Percentiles rank a stretch among this genome's conserved stretches.
phyloP scores from a whole-genome alignment of 257 asterid species.

The Solanum ahanhuiri region DNA sequence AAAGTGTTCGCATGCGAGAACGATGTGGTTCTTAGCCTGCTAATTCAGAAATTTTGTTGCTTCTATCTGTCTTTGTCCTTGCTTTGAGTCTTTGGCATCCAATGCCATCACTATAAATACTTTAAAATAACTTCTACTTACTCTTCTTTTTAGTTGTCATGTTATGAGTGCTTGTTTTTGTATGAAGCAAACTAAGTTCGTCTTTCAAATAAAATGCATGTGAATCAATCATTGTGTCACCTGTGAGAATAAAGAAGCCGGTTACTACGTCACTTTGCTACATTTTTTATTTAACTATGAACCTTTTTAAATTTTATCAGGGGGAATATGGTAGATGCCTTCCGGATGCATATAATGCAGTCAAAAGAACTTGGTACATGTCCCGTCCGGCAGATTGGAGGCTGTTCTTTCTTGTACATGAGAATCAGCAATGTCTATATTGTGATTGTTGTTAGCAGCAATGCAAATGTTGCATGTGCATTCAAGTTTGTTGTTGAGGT shows the following conservation, averaged over 20 bases:
- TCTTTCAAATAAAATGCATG: neutral
- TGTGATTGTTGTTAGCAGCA: conserved; percentile 98
- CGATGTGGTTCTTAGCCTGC: neutral
- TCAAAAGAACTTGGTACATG: conserved; percentile 99
- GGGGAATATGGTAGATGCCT: conserved; percentile 99
- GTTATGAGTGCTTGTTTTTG: neutral
- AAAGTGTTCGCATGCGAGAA: neutral
- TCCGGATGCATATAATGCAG: conserved; percentile 95
- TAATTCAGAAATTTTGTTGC: neutral
- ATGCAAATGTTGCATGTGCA: conserved; percentile 96
- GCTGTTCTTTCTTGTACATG: conserved; percentile 99
- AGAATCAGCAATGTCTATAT: conserved; percentile 95
- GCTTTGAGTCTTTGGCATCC: neutral
- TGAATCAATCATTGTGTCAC: neutral
- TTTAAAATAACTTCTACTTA: neutral
- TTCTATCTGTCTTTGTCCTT: neutral
- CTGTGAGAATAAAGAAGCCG: neutral
- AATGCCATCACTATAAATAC: neutral
- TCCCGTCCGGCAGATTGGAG: conserved; percentile 98
- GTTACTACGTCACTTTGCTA: neutral
- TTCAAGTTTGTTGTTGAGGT: conserved; percentile 99
- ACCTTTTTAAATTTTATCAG: conserved; percentile 21
- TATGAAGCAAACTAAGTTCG: neutral
- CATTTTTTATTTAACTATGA: neutral
- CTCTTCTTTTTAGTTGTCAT: neutral